A percentile compares a stretch with the other conserved stretches of the same genome.
phyloP scores from a whole-genome alignment of 1,284 basidiomycete species.

The Earliella scabrosa region DNA sequence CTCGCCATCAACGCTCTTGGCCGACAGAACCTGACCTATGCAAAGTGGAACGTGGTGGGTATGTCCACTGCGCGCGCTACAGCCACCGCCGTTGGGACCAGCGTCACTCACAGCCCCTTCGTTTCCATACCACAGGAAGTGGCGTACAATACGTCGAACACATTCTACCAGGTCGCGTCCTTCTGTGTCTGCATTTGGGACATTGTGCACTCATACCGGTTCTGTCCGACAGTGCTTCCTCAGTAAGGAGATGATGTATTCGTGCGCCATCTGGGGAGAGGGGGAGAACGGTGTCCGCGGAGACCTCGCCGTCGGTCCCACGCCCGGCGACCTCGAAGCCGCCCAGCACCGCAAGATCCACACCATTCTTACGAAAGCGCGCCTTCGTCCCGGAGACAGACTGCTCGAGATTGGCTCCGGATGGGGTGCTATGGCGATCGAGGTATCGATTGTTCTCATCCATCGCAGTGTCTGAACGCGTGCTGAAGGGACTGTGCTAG shows the following conservation, averaged over 20 bases:
- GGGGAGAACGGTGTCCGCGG: conserved; percentile 70
- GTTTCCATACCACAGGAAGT: conserved; percentile 70
- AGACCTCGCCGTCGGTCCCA: conserved; percentile 44
- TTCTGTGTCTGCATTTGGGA: not conserved
- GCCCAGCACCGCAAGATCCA: conserved; percentile 82
- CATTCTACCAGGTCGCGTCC: conserved; percentile 63
- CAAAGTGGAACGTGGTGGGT: conserved; percentile 56
- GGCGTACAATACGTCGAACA: conserved; percentile 85
- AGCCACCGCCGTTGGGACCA: too few species aligned
- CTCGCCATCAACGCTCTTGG: conserved; percentile 55
- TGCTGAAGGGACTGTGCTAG: conserved; percentile 36
- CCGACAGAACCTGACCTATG: conserved; percentile 1
- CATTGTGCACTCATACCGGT: not conserved
- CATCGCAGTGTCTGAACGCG: not conserved
- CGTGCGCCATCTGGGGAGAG: conserved; percentile 77
- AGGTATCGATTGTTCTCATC: conserved; percentile 45
- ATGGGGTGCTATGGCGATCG: conserved; percentile 88
- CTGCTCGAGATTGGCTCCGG: conserved; percentile 88
- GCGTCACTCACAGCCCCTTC: conserved; percentile 13
- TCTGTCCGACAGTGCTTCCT: conserved; percentile 64
- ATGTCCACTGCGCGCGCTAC: not conserved
- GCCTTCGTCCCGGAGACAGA: conserved; percentile 73
- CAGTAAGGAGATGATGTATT: conserved; percentile 89
- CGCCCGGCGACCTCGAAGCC: conserved; percentile 66
- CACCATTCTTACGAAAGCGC: conserved; percentile 74